A percentile compares a stretch with the other conserved stretches of the same genome.
Evolutionary conservation across 2,329 filamentous ascomycete species (phyloP).

Genomic region (Chalaropsis thielavioides): DNA sequence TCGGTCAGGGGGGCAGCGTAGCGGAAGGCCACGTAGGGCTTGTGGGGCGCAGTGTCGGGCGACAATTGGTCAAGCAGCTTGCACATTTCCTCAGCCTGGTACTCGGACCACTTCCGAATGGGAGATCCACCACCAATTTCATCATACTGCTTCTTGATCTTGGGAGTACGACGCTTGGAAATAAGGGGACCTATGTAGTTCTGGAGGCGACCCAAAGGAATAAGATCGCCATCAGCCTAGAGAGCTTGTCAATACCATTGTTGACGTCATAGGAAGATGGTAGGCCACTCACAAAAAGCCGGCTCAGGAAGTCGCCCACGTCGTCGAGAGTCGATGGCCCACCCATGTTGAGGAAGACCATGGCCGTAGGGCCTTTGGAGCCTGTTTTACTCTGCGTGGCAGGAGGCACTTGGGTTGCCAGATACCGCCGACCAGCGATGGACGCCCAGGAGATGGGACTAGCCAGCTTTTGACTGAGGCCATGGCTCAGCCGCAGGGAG

Average conservation of each 20-base stretch:
- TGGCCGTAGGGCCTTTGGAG: conserved; percentile 74
- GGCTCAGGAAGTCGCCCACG: conserved; percentile 77
- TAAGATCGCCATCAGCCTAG: conserved; percentile 81
- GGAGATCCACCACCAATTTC: conserved; percentile 95
- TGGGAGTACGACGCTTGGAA: conserved; percentile 73
- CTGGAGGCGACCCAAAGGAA: conserved; percentile 86
- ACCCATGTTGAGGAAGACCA: conserved; percentile 99
- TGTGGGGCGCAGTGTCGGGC: conserved; percentile 88
- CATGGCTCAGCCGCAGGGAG: conserved; percentile 20
- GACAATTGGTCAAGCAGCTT: conserved; percentile 85
- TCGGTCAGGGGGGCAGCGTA: conserved; percentile 91
- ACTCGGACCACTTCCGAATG: conserved; percentile 95
- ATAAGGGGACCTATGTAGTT: conserved; percentile 82
- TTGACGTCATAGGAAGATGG: conserved; percentile 17
- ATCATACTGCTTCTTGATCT: conserved; percentile 90
- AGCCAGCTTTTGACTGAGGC: conserved; percentile 21
- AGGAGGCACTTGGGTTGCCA: conserved; percentile 44
- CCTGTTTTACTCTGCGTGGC: conserved; percentile 63
- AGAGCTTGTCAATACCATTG: conserved; percentile 2
- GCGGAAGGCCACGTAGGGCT: conserved; percentile 92
- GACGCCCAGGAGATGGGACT: conserved; percentile 22
- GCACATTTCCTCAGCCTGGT: conserved; percentile 91
- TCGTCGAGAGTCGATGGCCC: conserved; percentile 79
- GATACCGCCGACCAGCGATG: conserved; percentile 20
- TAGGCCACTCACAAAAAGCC: conserved; percentile 61